Evolutionary conservation across 495 filamentous ascomycete genomes (phyloP).

Genomic region (Alectoria sarmentosa): DNA sequence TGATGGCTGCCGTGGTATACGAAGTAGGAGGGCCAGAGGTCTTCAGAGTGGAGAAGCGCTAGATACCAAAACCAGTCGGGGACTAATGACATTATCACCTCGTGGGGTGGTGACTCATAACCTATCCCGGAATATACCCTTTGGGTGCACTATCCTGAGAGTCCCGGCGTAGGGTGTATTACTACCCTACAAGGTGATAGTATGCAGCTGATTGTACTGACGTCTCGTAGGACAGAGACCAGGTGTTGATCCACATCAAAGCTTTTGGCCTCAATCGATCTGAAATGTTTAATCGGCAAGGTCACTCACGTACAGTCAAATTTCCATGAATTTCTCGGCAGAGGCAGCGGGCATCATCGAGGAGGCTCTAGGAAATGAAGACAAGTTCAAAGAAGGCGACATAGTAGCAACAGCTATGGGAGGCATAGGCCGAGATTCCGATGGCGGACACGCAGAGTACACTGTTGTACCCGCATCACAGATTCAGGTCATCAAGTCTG

Average conservation of each 20-base stretch:
- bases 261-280: not conserved
- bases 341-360: not conserved
- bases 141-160: no score
- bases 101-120: no score
- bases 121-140: no score
- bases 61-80: not conserved
- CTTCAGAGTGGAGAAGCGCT: not conserved
- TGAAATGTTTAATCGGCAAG: not conserved
- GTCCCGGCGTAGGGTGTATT: no score
- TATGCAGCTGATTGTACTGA: not conserved
- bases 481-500: not conserved
- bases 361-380: not conserved
- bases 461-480: slow-evolving; percentile 1
- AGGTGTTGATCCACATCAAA: not conserved
- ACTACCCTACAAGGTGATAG: no score
- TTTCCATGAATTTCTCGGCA: not conserved
- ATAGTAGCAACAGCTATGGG: not conserved
- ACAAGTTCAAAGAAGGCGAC: not conserved
- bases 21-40: not conserved
- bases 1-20: not conserved
- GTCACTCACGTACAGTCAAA: not conserved
- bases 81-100: not conserved
- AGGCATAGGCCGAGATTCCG: not conserved
- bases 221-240: not conserved
- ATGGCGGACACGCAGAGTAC: not conserved